Evolutionary conservation across 2,329 filamentous ascomycete genomes (phyloP).

Genomic region (Pyrenochaeta sp.): DNA sequence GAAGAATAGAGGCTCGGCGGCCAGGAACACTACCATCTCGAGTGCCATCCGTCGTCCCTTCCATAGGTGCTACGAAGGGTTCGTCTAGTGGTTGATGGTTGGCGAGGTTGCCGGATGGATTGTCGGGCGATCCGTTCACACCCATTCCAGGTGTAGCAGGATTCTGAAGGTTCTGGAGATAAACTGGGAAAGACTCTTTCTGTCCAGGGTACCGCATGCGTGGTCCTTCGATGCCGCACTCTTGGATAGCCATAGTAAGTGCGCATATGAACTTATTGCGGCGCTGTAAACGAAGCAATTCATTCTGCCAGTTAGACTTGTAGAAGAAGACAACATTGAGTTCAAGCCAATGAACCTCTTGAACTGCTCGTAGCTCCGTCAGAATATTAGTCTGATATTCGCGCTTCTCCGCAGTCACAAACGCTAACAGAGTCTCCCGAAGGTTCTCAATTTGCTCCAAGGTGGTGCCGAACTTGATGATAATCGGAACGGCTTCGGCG

Average conservation of each 20-base stretch:
- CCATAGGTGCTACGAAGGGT: slow-evolving; percentile 51
- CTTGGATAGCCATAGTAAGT: slow-evolving; percentile 83
- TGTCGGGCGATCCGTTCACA: slow-evolving; percentile 54
- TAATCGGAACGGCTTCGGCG: slow-evolving; percentile 83
- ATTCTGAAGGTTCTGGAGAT: slow-evolving; percentile 62
- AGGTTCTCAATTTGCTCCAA: slow-evolving; percentile 83
- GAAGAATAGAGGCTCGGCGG: slow-evolving; percentile 63
- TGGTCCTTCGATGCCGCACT: slow-evolving; percentile 85
- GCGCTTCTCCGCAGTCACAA: slow-evolving; percentile 83
- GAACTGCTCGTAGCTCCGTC: slow-evolving; percentile 80
- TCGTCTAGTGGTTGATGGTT: slow-evolving; percentile 47
- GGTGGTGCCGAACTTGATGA: slow-evolving; percentile 88
- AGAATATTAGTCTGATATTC: slow-evolving; percentile 88
- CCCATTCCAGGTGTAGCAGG: slow-evolving; percentile 52
- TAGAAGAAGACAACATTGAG: slow-evolving; percentile 97
- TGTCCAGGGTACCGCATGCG: slow-evolving; percentile 75
- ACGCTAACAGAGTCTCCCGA: slow-evolving; percentile 80
- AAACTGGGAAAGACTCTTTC: slow-evolving; percentile 71
- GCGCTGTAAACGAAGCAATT: slow-evolving; percentile 84
- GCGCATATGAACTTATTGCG: slow-evolving; percentile 96
- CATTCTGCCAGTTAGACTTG: slow-evolving; percentile 96
- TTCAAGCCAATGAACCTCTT: slow-evolving; percentile 83
- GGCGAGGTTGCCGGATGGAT: slow-evolving; percentile 49
- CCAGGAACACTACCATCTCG: slow-evolving; percentile 12
- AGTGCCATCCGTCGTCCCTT: slow-evolving; percentile 15